Percentiles rank a stretch among this genome's conserved stretches.
Evolutionary conservation across 768 basidiomycete genomes (phyloP).

Genomic region (Pleurotus tuber-regium): DNA sequence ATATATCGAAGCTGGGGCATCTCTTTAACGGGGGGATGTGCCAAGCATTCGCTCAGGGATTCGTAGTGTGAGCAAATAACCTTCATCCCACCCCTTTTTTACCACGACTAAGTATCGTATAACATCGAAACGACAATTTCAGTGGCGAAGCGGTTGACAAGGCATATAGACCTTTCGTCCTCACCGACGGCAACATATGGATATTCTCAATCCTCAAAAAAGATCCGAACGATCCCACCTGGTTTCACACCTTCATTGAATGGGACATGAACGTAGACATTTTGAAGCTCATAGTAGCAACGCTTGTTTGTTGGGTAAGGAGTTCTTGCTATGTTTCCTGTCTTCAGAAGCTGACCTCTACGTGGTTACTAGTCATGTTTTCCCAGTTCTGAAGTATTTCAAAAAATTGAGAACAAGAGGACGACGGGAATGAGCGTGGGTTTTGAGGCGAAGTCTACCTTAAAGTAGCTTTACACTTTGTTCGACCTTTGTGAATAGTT

Average conservation of each 20-base stretch:
- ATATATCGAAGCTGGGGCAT: not conserved
- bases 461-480: too few relatives aligned
- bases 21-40: not conserved
- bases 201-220: not conserved
- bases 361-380: not conserved
- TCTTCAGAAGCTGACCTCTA: too few relatives aligned
- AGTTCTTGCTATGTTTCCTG: too few relatives aligned
- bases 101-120: too few relatives aligned
- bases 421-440: not conserved
- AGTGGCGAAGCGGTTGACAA: not conserved
- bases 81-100: too few relatives aligned
- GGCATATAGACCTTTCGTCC: not conserved
- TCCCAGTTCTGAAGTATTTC: not conserved
- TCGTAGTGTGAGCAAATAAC: not conserved
- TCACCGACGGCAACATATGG: not conserved
- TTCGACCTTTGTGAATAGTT: too few relatives aligned
- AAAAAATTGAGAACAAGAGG: not conserved
- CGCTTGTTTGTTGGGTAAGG: not conserved
- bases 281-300: not conserved
- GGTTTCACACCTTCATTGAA: not conserved
- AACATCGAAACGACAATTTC: not conserved
- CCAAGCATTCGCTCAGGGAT: not conserved
- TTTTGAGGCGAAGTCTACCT: not conserved
- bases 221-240: not conserved
- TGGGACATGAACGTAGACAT: not conserved